Percentiles rank a stretch among this genome's conserved stretches.
Evolutionary conservation across 768 basidiomycete genomes (phyloP).

Genomic region (Galerina marginata): DNA sequence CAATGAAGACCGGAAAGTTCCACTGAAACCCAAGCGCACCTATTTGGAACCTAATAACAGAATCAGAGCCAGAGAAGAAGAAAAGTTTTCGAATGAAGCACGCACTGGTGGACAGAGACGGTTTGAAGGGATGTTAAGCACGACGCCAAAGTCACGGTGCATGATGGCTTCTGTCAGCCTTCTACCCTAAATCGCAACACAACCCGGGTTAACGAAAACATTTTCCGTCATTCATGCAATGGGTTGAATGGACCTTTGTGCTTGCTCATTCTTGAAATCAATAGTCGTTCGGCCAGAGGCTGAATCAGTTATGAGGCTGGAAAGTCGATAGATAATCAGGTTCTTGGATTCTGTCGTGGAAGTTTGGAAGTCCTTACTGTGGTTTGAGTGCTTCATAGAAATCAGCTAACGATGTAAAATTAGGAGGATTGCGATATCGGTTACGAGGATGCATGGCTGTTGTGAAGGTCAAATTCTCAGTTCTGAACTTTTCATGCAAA

Average conservation of each 20-base stretch:
- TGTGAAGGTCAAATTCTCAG: too few species aligned
- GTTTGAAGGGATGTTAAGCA: slow-evolving; percentile 65
- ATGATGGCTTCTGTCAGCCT: slow-evolving; percentile 82
- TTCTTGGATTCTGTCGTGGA: neutral
- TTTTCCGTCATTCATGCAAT: neutral
- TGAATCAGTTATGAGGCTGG: slow-evolving; percentile 21
- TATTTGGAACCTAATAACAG: slow-evolving; percentile 66
- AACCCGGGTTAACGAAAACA: too few species aligned
- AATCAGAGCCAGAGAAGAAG: neutral
- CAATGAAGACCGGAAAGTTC: neutral
- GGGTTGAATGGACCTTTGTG: slow-evolving; percentile 61
- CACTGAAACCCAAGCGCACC: slow-evolving; percentile 40
- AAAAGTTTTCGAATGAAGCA: slow-evolving; percentile 9
- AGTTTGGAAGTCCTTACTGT: slow-evolving; percentile 46
- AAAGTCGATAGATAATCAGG: neutral
- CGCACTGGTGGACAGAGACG: slow-evolving; percentile 88
- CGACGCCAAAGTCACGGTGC: slow-evolving; percentile 71
- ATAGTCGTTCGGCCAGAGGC: slow-evolving; percentile 48
- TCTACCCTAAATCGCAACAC: slow-evolving; percentile 42
- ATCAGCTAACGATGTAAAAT: slow-evolving; percentile 64
- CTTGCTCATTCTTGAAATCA: slow-evolving; percentile 75
- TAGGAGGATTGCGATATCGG: slow-evolving; percentile 42
- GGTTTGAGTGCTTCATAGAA: slow-evolving; percentile 58
- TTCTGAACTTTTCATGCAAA: too few species aligned
- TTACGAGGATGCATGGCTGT: slow-evolving; percentile 45